A percentile compares a stretch with the other conserved stretches of the same genome.
These are phyloP conservation scores for Daldinia caldariorum DNA, from an alignment of 495 filamentous ascomycete genomes.

Conservation along the genomic window DNA sequence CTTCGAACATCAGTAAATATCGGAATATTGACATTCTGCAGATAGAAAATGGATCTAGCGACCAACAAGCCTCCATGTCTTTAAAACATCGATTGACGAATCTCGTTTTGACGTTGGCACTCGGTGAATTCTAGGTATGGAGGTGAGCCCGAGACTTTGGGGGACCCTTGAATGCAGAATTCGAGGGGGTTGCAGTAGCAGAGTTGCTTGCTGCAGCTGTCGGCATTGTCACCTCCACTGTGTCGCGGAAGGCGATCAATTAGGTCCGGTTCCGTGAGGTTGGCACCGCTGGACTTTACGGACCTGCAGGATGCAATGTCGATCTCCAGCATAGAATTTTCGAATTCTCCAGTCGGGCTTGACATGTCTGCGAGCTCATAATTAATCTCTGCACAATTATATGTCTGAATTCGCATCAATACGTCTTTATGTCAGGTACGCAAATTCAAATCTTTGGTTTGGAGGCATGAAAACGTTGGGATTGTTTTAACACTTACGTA, in stretches of 20 bases:
- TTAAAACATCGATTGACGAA: not conserved
- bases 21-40: not conserved
- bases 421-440: not conserved
- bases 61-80: not conserved
- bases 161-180: conserved; percentile 31
- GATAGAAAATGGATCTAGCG: not conserved
- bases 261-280: conserved; percentile 24
- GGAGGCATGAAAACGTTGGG: not conserved
- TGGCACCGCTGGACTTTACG: conserved; percentile 15
- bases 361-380: not conserved
- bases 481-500: no score
- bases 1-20: conserved; percentile 4
- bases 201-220: conserved; percentile 2
- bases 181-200: conserved; percentile 24
- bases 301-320: conserved; percentile 32
- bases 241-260: conserved; percentile 12
- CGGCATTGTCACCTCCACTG: conserved; percentile 8
- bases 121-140: conserved; percentile 14
- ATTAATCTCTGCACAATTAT: conserved; percentile 3
- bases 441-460: no score
- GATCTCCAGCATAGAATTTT: conserved; percentile 18
- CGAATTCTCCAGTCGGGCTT: conserved; percentile 8
- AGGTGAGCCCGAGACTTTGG: conserved; percentile 35
- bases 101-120: not conserved
- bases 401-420: not conserved